Percentiles rank a stretch among this genome's conserved stretches.
These are phyloP conservation scores for Citrus mangshanensis DNA, from an alignment of 345 rosid genomes.

Conservation along the genomic window DNA sequence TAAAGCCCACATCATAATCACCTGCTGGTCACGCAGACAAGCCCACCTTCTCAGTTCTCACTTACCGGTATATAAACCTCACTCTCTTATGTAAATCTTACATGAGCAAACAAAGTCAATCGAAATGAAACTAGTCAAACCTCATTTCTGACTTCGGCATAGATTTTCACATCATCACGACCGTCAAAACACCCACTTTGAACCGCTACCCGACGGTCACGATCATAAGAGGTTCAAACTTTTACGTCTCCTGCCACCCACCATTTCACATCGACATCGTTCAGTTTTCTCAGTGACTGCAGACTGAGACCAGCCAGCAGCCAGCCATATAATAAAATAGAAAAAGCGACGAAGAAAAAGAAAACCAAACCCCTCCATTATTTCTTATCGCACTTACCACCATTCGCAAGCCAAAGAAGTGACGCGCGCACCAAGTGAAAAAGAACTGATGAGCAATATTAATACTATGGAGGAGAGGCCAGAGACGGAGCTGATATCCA, in stretches of 20 bases:
- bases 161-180: slow-evolving; percentile 2
- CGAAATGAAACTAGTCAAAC: slow-evolving; percentile 29
- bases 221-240: slow-evolving; percentile 28
- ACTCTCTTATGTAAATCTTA: neutral
- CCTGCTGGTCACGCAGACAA: neutral
- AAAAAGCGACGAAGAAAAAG: neutral
- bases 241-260: slow-evolving; percentile 17
- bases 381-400: slow-evolving; percentile 12
- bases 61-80: neutral
- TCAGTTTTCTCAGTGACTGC: neutral
- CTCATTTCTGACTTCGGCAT: slow-evolving; percentile 9
- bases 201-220: slow-evolving; percentile 26
- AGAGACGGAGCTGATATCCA: slow-evolving; percentile 94
- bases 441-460: neutral
- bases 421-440: neutral
- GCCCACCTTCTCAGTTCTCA: neutral
- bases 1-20: slow-evolving; percentile 1
- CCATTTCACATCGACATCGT: slow-evolving; percentile 1
- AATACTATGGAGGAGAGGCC: slow-evolving; percentile 86
- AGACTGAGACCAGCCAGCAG: neutral
- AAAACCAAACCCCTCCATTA: slow-evolving; percentile 9
- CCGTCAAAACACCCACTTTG: neutral
- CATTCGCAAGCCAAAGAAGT: neutral
- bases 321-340: neutral
- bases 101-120: neutral